A percentile compares a stretch with the other conserved stretches of the same genome.
phyloP scores from a whole-genome alignment of 306 rosid species.

The Trichosanthes cucumerina region DNA sequence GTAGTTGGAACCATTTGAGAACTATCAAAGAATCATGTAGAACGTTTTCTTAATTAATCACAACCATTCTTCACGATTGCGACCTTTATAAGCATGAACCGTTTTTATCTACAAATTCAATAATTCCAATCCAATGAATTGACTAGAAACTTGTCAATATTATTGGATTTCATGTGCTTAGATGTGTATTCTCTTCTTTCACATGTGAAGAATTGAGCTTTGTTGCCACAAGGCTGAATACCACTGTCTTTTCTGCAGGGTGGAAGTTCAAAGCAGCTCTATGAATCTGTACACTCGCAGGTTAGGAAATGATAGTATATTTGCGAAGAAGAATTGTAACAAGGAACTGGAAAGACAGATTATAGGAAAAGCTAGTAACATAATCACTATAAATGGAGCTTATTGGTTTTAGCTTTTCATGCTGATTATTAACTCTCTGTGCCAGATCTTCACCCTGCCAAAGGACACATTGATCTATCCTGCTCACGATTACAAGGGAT shows the following conservation, averaged over 20 bases:
- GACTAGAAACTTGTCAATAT: not conserved
- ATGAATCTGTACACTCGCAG: slow-evolving; percentile 87
- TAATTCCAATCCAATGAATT: not conserved
- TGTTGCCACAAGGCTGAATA: not conserved
- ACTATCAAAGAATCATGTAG: not conserved
- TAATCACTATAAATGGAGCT: not conserved
- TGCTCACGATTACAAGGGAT: slow-evolving; percentile 94
- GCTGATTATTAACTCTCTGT: slow-evolving; percentile 3
- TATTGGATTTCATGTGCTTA: not conserved
- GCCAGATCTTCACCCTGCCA: slow-evolving; percentile 74
- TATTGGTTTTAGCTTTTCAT: not conserved
- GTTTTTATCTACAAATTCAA: not conserved
- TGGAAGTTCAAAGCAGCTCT: slow-evolving; percentile 82
- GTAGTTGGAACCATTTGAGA: not conserved
- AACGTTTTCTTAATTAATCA: not conserved
- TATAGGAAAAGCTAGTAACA: not conserved
- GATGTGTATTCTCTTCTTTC: slow-evolving; percentile 12
- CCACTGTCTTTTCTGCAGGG: slow-evolving; percentile 39
- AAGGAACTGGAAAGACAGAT: not conserved
- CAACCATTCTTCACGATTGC: not conserved
- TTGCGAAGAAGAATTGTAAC: not conserved
- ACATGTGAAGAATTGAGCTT: not conserved
- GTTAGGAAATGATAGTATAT: slow-evolving; percentile 31
- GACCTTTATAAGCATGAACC: not conserved
- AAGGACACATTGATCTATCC: slow-evolving; percentile 69